A percentile compares a stretch with the other conserved stretches of the same genome.
These are phyloP conservation scores for Pseudogymnoascus sp. DNA, from an alignment of 2,329 filamentous ascomycete genomes.

Conservation along the genomic window DNA sequence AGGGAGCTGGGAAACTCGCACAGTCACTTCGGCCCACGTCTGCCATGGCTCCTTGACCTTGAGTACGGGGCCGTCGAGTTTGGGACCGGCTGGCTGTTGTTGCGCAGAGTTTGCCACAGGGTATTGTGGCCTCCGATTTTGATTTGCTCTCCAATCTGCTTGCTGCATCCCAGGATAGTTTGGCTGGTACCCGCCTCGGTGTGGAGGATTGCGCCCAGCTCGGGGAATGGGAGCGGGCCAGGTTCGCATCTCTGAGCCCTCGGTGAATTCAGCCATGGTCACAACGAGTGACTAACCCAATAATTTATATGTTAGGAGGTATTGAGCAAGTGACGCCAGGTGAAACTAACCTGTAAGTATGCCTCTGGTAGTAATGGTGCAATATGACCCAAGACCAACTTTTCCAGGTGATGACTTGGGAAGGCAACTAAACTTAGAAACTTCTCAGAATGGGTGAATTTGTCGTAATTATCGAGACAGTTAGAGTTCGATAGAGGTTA, in stretches of 20 bases:
- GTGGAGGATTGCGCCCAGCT: not conserved
- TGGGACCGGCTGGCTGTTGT: not conserved
- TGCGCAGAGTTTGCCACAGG: not conserved
- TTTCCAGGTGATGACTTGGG: not conserved
- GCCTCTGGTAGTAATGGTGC: not conserved
- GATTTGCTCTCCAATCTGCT: not conserved
- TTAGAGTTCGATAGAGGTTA: not conserved
- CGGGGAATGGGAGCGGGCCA: not conserved
- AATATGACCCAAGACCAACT: not conserved
- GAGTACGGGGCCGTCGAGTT: not conserved
- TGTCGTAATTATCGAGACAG: not conserved
- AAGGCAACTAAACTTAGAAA: not conserved
- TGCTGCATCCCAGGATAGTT: not conserved
- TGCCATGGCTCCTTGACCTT: constrained; percentile 26
- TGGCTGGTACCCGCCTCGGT: not conserved
- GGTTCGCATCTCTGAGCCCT: not conserved
- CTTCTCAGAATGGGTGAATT: not conserved
- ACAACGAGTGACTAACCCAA: no score
- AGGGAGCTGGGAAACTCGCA: constrained; percentile 28
- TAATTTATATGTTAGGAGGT: not conserved
- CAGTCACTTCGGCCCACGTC: constrained; percentile 26
- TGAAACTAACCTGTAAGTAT: not conserved
- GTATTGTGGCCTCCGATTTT: not conserved
- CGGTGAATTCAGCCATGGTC: not conserved
- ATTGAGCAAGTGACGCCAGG: not conserved